A percentile compares a stretch with the other conserved stretches of the same genome.
phyloP scores from a whole-genome alignment of 2,329 filamentous ascomycete species.

The Biscogniauxia mediterranea region DNA sequence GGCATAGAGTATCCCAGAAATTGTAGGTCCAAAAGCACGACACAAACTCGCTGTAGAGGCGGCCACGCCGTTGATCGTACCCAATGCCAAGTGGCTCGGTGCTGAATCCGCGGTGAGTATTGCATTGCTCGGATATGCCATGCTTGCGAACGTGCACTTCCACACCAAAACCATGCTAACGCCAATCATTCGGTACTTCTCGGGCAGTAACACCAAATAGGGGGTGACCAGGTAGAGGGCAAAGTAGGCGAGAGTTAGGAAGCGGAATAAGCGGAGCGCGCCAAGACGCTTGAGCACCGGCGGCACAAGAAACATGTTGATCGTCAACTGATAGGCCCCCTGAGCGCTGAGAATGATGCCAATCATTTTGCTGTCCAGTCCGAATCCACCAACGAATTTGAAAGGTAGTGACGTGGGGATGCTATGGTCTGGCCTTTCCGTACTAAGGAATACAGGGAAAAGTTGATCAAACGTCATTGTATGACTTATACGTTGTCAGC shows the following conservation, averaged over 20 bases:
- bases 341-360: constrained; percentile 87
- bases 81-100: constrained; percentile 78
- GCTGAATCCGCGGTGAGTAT: constrained; percentile 89
- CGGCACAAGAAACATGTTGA: constrained; percentile 82
- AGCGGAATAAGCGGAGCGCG: constrained; percentile 76
- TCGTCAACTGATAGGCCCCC: constrained; percentile 84
- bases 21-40: constrained; percentile 81
- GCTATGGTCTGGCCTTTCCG: constrained; percentile 48
- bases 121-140: constrained; percentile 86
- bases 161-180: constrained; percentile 78
- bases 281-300: constrained; percentile 73
- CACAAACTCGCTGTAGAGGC: constrained; percentile 88
- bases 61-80: constrained; percentile 88
- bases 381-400: constrained; percentile 85
- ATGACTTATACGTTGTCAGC: constrained; percentile 57
- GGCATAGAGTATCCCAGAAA: constrained; percentile 83
- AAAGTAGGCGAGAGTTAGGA: constrained; percentile 81
- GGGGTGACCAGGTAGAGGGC: constrained; percentile 83
- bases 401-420: constrained; percentile 68
- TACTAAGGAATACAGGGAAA: constrained; percentile 87
- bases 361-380: constrained; percentile 77
- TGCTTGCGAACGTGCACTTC: constrained; percentile 90
- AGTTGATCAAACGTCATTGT: constrained; percentile 96
- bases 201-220: constrained; percentile 82
- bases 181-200: constrained; percentile 66